These are phyloP conservation scores for Eimeria praecox DNA, from an alignment of 169 alveolate genomes.

Conservation along the genomic window DNA sequence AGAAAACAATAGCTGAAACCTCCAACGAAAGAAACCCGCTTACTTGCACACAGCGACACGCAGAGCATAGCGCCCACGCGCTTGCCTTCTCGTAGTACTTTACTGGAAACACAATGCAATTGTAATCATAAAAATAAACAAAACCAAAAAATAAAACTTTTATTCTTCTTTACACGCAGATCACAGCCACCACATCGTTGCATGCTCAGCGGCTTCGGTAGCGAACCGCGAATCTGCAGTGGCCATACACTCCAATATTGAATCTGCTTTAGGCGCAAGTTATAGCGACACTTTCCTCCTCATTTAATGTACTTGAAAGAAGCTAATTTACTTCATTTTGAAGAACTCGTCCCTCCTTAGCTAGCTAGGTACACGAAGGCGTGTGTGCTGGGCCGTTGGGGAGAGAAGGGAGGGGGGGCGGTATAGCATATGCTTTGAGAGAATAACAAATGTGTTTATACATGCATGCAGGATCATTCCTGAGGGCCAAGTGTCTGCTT, in stretches of 20 bases:
- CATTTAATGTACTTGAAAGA: not conserved
- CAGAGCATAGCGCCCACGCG: not conserved
- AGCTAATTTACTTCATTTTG: not conserved
- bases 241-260: not conserved
- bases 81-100: not conserved
- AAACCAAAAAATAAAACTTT: not conserved
- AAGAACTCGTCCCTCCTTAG: not conserved
- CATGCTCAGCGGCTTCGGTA: constrained; percentile 34
- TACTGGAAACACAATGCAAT: not conserved
- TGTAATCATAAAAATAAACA: no score
- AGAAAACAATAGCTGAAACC: not conserved
- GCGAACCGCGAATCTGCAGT: not conserved
- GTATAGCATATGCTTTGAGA: not conserved
- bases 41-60: not conserved
- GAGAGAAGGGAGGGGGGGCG: not conserved
- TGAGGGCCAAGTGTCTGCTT: not conserved
- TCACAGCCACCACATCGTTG: not conserved
- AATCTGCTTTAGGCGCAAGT: not conserved
- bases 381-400: not conserved
- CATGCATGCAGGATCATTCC: not conserved
- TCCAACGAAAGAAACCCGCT: not conserved
- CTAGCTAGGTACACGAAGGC: not conserved
- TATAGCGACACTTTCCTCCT: not conserved
- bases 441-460: no score
- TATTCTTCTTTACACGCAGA: not conserved